A percentile compares a stretch with the other conserved stretches of the same genome.
Evolutionary conservation across 1,284 basidiomycete species (phyloP).

Genomic region (Apiotrichum sp.): DNA sequence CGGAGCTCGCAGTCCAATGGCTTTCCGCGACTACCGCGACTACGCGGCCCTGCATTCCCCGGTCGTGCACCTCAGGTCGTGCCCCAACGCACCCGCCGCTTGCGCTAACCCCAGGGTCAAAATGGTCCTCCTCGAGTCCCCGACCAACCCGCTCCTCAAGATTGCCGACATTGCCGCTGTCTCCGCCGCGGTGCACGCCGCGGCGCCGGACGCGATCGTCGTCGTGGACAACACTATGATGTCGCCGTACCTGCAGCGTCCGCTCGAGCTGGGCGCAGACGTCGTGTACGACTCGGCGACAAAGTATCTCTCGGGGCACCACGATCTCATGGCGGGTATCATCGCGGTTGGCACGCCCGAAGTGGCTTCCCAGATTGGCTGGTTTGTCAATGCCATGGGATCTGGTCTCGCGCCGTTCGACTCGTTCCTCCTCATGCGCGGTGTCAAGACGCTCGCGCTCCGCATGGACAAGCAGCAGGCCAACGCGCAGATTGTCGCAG

Average conservation of each 20-base stretch:
- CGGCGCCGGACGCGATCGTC: constrained; percentile 72
- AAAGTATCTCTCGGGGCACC: constrained; percentile 96
- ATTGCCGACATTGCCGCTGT: constrained; percentile 85
- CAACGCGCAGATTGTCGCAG: constrained; percentile 75
- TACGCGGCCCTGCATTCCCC: too few relatives aligned
- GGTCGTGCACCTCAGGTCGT: background rate
- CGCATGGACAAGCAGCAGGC: constrained; percentile 94
- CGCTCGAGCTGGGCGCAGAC: constrained; percentile 91
- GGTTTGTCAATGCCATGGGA: constrained; percentile 94
- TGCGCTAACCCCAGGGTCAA: constrained; percentile 43
- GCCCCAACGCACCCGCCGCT: constrained; percentile 1
- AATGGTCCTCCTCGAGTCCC: constrained; percentile 94
- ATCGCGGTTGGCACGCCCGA: constrained; percentile 90
- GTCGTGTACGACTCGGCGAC: constrained; percentile 97
- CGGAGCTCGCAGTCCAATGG: too few relatives aligned
- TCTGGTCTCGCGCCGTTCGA: constrained; percentile 94
- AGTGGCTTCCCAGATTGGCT: constrained; percentile 80
- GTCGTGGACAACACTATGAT: constrained; percentile 99
- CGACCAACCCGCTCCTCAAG: constrained; percentile 95
- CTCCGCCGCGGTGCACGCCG: constrained; percentile 70
- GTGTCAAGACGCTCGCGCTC: constrained; percentile 93
- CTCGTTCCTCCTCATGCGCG: constrained; percentile 90
- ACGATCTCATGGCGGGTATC: constrained; percentile 97
- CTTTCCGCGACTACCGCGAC: too few relatives aligned
- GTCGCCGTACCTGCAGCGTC: constrained; percentile 96